Conservation (phyloP, 306 rosid genomes). For the Morella rubra region DNA sequence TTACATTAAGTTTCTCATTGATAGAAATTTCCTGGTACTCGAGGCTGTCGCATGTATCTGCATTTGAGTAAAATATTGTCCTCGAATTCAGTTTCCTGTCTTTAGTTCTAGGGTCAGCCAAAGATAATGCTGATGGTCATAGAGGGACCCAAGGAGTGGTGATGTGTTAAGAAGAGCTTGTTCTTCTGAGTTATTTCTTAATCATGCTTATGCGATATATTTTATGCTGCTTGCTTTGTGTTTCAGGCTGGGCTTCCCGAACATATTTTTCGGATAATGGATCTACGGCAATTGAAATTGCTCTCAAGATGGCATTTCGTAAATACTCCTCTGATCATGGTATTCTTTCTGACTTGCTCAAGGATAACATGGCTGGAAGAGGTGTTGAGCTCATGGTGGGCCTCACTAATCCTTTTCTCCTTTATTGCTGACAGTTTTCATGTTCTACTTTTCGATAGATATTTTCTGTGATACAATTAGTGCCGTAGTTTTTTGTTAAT, state of each 20-base stretch:
- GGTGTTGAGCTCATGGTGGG: conserved; percentile 66
- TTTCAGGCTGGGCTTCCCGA: conserved; percentile 92
- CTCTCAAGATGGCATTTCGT: conserved; percentile 97
- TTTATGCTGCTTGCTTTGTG: conserved; percentile 17
- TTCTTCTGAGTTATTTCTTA: conserved; percentile 10
- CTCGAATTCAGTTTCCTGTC: conserved; percentile 4
- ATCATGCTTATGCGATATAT: not conserved
- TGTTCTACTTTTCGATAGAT: not conserved
- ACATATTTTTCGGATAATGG: conserved; percentile 88
- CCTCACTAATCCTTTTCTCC: conserved; percentile 23
- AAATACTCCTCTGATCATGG: conserved; percentile 75
- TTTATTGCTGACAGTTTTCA: conserved; percentile 22
- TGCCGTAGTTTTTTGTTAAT: not conserved
- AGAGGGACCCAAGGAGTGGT: conserved; percentile 12
- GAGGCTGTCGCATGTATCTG: conserved; percentile 12
- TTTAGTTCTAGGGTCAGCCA: conserved; percentile 19
- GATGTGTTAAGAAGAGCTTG: conserved; percentile 19
- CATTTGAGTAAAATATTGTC: not conserved
- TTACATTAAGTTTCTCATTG: conserved; percentile 7
- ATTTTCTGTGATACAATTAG: not conserved
- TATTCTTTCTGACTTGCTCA: conserved; percentile 39
- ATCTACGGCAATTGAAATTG: conserved; percentile 97
- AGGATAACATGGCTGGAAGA: conserved; percentile 43
- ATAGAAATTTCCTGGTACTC: conserved; percentile 22
- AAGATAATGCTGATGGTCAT: conserved; percentile 12